Conservation (phyloP, 78 protist genomes). For the Dictyostelium firmibasis region DNA sequence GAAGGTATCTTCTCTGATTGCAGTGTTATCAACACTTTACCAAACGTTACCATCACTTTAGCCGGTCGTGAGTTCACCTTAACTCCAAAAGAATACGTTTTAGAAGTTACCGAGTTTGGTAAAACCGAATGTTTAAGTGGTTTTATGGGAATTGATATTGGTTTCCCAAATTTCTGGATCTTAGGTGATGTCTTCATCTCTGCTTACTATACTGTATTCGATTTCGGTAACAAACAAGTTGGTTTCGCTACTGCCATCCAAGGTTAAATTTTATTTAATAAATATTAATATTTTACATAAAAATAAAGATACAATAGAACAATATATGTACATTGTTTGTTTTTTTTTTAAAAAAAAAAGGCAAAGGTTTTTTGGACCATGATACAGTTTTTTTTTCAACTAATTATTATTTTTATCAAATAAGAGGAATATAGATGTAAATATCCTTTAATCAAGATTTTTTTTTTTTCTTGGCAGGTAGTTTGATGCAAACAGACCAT, state of each 20-base stretch:
- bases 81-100: constrained; percentile 91
- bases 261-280: background rate
- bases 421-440: no score
- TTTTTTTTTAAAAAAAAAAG: no score
- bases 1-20: constrained; percentile 84
- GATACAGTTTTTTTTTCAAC: no score
- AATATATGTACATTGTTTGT: background rate
- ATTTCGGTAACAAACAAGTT: constrained; percentile 82
- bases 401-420: no score
- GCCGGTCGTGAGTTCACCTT: constrained; percentile 87
- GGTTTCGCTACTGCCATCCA: constrained; percentile 77
- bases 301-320: background rate
- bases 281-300: background rate
- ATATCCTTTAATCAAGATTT: no score
- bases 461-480: no score
- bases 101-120: constrained; percentile 76
- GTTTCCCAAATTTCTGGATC: constrained; percentile 91
- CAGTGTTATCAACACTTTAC: constrained; percentile 74
- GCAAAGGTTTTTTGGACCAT: no score
- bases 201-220: constrained; percentile 93
- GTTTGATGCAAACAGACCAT: no score
- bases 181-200: constrained; percentile 98
- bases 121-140: constrained; percentile 94
- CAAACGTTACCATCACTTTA: constrained; percentile 84
- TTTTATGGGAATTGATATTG: constrained; percentile 89